Percentiles rank a stretch among this genome's conserved stretches.
These are phyloP conservation scores for Candida endomychidarum DNA, from an alignment of 805 yeast genomes.

Conservation along the genomic window DNA sequence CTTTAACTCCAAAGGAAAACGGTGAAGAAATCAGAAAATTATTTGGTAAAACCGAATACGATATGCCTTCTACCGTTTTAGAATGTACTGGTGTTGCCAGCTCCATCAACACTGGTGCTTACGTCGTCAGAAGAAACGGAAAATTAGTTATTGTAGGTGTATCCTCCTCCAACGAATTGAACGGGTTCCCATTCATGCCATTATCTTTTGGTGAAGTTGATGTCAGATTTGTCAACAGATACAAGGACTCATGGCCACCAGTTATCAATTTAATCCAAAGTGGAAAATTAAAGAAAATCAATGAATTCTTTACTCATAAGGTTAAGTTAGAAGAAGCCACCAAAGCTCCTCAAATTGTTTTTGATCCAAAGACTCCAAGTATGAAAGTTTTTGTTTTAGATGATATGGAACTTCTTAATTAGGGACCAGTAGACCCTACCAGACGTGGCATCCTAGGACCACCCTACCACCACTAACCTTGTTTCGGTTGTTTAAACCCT, in stretches of 20 bases:
- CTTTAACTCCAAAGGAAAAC: conserved; percentile 13
- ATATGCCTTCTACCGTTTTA: conserved; percentile 24
- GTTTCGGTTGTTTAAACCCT: too few relatives aligned
- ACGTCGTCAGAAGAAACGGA: conserved; percentile 20
- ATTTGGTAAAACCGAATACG: conserved; percentile 26
- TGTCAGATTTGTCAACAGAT: conserved; percentile 19
- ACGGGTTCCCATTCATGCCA: conserved; percentile 25
- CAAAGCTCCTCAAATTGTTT: conserved; percentile 20
- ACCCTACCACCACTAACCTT: too few relatives aligned
- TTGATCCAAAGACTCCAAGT: conserved; percentile 18
- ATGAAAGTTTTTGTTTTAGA: conserved; percentile 19
- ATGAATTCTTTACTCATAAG: conserved; percentile 20
- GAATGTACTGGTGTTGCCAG: conserved; percentile 25
- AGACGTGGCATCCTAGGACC: too few relatives aligned
- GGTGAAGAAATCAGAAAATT: conserved; percentile 23
- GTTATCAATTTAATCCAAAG: conserved; percentile 17
- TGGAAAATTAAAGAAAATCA: conserved; percentile 18
- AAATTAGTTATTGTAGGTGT: conserved; percentile 22
- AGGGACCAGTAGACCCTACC: too few relatives aligned
- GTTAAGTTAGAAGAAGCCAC: conserved; percentile 22
- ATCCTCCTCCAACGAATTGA: conserved; percentile 19
- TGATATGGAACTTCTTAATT: conserved; percentile 16
- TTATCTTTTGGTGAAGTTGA: conserved; percentile 21
- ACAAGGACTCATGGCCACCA: conserved; percentile 20
- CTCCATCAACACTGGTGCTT: conserved; percentile 21